Base-by-base conservation (phyloP, 441 rosid species). In the Eruca vesicaria region DNA sequence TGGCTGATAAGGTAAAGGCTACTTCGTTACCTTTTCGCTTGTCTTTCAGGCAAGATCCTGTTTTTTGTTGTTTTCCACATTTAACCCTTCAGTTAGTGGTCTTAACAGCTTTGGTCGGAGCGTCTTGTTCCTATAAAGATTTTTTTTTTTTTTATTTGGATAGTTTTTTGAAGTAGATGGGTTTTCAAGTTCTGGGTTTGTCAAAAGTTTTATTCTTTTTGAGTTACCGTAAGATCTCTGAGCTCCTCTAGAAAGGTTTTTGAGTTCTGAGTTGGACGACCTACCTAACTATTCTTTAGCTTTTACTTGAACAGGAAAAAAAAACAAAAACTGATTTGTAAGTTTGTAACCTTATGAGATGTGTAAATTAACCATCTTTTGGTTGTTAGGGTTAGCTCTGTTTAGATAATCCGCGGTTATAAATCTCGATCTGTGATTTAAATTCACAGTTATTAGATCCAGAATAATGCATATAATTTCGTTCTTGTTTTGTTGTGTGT, bases 1-100 rank as follows among this genome's bases (percentile, higher is more conserved):
- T 85, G 92, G 89, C 91, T 64, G 91, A 91, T 79, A 89, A 85
- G 92, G 94, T 87, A 84, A 48, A 63, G 65, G 26, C 69, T 72
- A 52, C 72, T 50, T 45, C 8, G 18, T 56, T 66, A 65, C 2
- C n/a, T 43, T 59, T 31, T 52, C 58, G 33, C 31, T 26, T 32
- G 19, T 57, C 61, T 64, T 63, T 59, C 35, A 43, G 0, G 1
- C 19, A 29, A 45, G 33, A 43, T 63, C 59, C 43, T 36, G 12
- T 64, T 43, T 36, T 33, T 52, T 10, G 3, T 26, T 38, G 2
- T 3, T 65, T 21, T 20, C 33, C 21, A 58, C 66, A 69, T 63
- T 45, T 43, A 18, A n/a, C 15, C 7, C 11, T 57, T 21, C 7
- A 8, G 15, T 9, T 33, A 7, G 6, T 28, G 19, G 19, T 66